A percentile compares a stretch with the other conserved stretches of the same genome.
Conservation (phyloP, 768 basidiomycete genomes). For the Epithele typhae region DNA sequence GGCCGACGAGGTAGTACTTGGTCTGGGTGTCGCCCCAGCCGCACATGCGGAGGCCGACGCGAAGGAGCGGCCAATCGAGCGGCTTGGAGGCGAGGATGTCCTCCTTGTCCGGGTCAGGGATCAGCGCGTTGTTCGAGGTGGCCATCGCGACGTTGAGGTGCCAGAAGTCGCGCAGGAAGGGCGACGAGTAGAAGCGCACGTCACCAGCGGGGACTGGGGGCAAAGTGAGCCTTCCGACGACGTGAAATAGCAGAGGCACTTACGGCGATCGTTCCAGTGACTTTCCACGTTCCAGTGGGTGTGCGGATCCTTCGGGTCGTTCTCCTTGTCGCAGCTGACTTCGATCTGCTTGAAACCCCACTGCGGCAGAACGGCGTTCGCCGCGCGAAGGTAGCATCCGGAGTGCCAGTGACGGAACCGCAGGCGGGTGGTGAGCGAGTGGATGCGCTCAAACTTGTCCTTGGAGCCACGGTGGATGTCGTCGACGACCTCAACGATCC, state of each 20-base stretch:
- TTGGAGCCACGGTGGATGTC: slow-evolving; percentile 68
- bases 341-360: slow-evolving; percentile 99
- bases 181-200: slow-evolving; percentile 79
- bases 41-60: slow-evolving; percentile 92
- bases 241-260: slow-evolving; percentile 30
- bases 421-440: slow-evolving; percentile 87
- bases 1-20: slow-evolving; percentile 93
- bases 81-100: slow-evolving; percentile 95
- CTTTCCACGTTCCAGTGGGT: slow-evolving; percentile 99
- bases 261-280: slow-evolving; percentile 93
- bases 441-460: slow-evolving; percentile 61
- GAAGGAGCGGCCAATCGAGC: slow-evolving; percentile 90
- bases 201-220: slow-evolving; percentile 75
- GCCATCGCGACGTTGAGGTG: slow-evolving; percentile 99
- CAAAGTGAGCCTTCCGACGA: neutral
- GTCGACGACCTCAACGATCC: slow-evolving; percentile 92
- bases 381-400: slow-evolving; percentile 88
- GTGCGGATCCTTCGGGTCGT: slow-evolving; percentile 72
- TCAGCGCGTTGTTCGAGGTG: slow-evolving; percentile 97
- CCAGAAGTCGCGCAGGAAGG: slow-evolving; percentile 97
- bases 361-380: slow-evolving; percentile 85
- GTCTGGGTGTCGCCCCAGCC: slow-evolving; percentile 86
- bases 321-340: slow-evolving; percentile 88
- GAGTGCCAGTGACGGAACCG: slow-evolving; percentile 73
- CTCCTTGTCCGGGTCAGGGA: slow-evolving; percentile 98